A percentile compares a stretch with the other conserved stretches of the same genome.
These are phyloP conservation scores for Alternaria atra DNA, from an alignment of 2,329 filamentous ascomycete genomes.

Conservation along the genomic window DNA sequence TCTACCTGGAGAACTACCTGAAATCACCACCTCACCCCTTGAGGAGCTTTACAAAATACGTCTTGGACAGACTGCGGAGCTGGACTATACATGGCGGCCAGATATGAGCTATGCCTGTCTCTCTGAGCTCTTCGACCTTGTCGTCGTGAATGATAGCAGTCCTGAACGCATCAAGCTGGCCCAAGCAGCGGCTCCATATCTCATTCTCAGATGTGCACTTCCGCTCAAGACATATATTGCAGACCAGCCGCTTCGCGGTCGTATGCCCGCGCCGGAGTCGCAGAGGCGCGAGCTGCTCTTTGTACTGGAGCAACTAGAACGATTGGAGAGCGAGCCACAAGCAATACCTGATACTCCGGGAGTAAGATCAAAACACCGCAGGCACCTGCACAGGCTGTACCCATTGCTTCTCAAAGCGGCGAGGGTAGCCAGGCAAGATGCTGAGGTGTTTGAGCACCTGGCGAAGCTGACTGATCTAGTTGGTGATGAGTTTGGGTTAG, in stretches of 20 bases:
- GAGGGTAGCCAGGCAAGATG: constrained; percentile 69
- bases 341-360: constrained; percentile 67
- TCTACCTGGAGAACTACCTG: constrained; percentile 68
- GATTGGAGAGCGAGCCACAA: constrained; percentile 72
- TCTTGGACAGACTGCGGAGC: constrained; percentile 75
- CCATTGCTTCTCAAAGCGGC: constrained; percentile 75
- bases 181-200: constrained; percentile 77
- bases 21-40: constrained; percentile 62
- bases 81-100: constrained; percentile 69
- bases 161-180: constrained; percentile 68
- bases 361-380: constrained; percentile 57
- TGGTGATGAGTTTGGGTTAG: constrained; percentile 48
- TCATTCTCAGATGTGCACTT: constrained; percentile 82
- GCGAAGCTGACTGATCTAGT: constrained; percentile 53
- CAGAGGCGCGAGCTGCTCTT: constrained; percentile 82
- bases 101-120: constrained; percentile 83
- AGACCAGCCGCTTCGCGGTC: constrained; percentile 86
- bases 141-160: constrained; percentile 62
- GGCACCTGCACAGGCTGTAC: constrained; percentile 83
- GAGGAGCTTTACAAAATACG: constrained; percentile 70
- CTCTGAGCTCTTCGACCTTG: constrained; percentile 70
- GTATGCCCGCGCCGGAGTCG: constrained; percentile 85
- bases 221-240: constrained; percentile 86
- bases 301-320: constrained; percentile 71
- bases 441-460: constrained; percentile 62